Conservation (phyloP, 805 yeast species). For the Sugiyamaella qingdaonensis region DNA sequence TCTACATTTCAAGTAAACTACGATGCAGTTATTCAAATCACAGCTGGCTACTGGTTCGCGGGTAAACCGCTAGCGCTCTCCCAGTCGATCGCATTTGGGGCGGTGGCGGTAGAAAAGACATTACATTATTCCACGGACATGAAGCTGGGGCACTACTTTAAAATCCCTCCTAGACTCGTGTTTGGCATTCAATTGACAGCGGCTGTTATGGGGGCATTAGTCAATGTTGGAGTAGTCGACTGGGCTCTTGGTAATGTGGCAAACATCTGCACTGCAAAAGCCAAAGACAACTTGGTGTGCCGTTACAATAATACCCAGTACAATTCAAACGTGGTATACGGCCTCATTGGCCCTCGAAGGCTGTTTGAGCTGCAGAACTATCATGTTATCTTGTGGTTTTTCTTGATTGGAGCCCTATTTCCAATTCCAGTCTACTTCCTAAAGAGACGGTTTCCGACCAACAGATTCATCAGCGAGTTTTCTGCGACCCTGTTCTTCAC, state of each 20-base stretch:
- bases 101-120: constrained; percentile 60
- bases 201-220: constrained; percentile 42
- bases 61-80: constrained; percentile 60
- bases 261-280: constrained; percentile 42
- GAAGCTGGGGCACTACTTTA: constrained; percentile 58
- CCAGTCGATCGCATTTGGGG: constrained; percentile 56
- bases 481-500: constrained; percentile 58
- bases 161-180: constrained; percentile 54
- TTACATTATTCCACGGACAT: constrained; percentile 50
- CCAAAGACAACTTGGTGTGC: constrained; percentile 46
- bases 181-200: constrained; percentile 46
- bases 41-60: constrained; percentile 62
- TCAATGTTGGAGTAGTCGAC: constrained; percentile 39
- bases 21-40: constrained; percentile 55
- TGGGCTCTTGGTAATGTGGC: constrained; percentile 39
- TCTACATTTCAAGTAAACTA: constrained; percentile 5
- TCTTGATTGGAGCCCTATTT: constrained; percentile 41
- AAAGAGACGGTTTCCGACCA: constrained; percentile 31
- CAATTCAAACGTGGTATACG: constrained; percentile 60
- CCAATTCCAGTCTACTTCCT: constrained; percentile 32
- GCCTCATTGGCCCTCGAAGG: constrained; percentile 57
- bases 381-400: constrained; percentile 51
- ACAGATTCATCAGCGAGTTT: constrained; percentile 34
- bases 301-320: constrained; percentile 44
- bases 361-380: constrained; percentile 49